phyloP scores from a whole-genome alignment of 768 basidiomycete genomes.

The Amanita exitialis region DNA sequence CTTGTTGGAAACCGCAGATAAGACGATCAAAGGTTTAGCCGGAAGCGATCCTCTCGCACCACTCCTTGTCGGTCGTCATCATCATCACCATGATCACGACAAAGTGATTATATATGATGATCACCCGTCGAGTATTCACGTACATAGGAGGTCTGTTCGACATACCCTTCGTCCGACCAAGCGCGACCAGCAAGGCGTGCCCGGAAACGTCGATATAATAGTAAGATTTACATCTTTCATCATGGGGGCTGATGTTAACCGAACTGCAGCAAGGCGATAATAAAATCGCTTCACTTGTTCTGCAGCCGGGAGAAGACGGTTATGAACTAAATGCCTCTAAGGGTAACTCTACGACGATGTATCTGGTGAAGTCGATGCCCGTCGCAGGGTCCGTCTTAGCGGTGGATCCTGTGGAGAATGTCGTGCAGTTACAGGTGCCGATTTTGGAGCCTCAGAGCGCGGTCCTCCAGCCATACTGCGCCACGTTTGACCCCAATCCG shows the following conservation, averaged over 20 bases:
- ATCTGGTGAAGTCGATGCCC: background rate
- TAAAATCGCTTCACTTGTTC: too few relatives aligned
- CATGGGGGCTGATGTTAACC: background rate
- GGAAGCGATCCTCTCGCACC: background rate
- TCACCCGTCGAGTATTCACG: background rate
- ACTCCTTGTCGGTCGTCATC: background rate
- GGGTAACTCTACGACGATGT: background rate
- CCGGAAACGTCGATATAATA: background rate
- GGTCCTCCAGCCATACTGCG: constrained; percentile 36
- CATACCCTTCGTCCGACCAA: background rate
- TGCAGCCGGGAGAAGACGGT: background rate
- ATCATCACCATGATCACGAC: background rate
- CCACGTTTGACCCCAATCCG: constrained; percentile 51
- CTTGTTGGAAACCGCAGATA: background rate
- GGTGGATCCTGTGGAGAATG: too few relatives aligned
- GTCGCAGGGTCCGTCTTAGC: background rate
- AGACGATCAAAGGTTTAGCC: background rate
- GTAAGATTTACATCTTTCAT: background rate
- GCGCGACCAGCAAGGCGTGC: background rate
- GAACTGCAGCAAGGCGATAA: background rate
- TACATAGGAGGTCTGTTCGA: background rate
- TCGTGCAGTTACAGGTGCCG: background rate
- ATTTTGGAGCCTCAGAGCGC: constrained; percentile 5
- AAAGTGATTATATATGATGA: background rate
- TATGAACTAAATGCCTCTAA: background rate